Evolutionary conservation across 768 basidiomycete species (phyloP).

Genomic region (Tephrocybe rancida): DNA sequence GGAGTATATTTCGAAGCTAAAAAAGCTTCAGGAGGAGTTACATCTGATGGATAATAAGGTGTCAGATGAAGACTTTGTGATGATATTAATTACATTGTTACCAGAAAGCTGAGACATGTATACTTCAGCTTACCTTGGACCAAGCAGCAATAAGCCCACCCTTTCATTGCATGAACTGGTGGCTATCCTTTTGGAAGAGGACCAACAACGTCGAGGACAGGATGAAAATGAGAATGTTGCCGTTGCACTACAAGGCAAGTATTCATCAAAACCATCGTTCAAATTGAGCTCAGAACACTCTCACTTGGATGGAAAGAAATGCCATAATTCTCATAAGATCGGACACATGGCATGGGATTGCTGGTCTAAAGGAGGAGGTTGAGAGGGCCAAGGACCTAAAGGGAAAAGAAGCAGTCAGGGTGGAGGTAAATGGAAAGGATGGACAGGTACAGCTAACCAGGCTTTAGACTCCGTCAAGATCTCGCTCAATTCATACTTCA

Average conservation of each 20-base stretch:
- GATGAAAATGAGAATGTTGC: not conserved
- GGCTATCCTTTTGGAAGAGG: constrained; percentile 13
- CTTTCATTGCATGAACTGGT: constrained; percentile 21
- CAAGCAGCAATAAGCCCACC: constrained; percentile 14
- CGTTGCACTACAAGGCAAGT: not conserved
- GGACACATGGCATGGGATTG: constrained; percentile 33
- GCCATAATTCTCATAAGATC: constrained; percentile 32
- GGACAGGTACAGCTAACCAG: constrained; percentile 4
- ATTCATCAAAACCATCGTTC: not conserved
- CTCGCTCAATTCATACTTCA: constrained; percentile 5
- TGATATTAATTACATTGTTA: constrained; percentile 30
- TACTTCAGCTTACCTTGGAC: constrained; percentile 23
- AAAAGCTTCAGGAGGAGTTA: constrained; percentile 25
- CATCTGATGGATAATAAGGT: constrained; percentile 24
- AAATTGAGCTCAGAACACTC: not conserved
- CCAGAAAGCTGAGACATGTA: constrained; percentile 30
- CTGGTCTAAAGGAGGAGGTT: constrained; percentile 39
- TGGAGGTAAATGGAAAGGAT: constrained; percentile 12
- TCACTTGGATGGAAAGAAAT: constrained; percentile 15
- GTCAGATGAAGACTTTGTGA: constrained; percentile 30
- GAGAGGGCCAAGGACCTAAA: constrained; percentile 34
- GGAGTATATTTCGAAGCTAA: constrained; percentile 24
- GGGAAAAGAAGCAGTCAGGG: too few species aligned
- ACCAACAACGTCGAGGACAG: not conserved
- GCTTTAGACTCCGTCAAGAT: constrained; percentile 5